Percentiles rank a stretch among this genome's conserved stretches.
These are phyloP conservation scores for Cutaneotrichosporon dermatis DNA, from an alignment of 1,284 basidiomycete species.

Conservation along the genomic window DNA sequence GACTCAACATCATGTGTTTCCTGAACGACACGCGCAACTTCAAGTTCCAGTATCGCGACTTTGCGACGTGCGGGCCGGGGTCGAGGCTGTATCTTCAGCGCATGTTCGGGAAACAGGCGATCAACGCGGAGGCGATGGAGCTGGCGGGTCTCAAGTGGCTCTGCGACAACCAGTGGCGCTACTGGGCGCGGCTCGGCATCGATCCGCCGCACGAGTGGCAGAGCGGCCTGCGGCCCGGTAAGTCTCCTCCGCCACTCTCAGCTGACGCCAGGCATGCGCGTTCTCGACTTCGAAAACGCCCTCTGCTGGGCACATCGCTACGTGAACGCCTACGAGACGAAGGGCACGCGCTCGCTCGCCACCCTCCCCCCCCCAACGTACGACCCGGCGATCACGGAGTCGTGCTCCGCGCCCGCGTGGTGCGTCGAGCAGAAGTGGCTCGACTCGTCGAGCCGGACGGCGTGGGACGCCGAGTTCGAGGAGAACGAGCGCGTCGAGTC, in stretches of 20 bases:
- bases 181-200: slow-evolving; percentile 26
- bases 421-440: slow-evolving; percentile 21
- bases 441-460: slow-evolving; percentile 6
- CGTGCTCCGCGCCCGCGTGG: slow-evolving; percentile 23
- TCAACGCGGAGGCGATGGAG: slow-evolving; percentile 28
- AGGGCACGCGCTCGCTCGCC: slow-evolving; percentile 10
- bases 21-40: slow-evolving; percentile 23
- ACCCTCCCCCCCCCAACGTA: slow-evolving; percentile 16
- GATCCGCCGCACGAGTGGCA: slow-evolving; percentile 30
- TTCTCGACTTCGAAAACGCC: slow-evolving; percentile 33
- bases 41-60: slow-evolving; percentile 25
- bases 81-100: slow-evolving; percentile 20
- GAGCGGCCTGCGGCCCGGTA: slow-evolving; percentile 23
- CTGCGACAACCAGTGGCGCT: slow-evolving; percentile 32
- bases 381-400: slow-evolving; percentile 10
- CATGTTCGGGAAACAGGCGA: slow-evolving; percentile 25
- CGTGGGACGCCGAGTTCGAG: slow-evolving; percentile 19
- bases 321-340: slow-evolving; percentile 15
- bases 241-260: too few relatives aligned
- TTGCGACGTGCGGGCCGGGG: slow-evolving; percentile 35
- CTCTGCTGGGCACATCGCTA: slow-evolving; percentile 38
- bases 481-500: slow-evolving; percentile 12
- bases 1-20: slow-evolving; percentile 25
- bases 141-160: slow-evolving; percentile 33
- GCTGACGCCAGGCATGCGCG: slow-evolving; percentile 21